These are phyloP conservation scores for Gelatoporia subvermispora DNA, from an alignment of 768 basidiomycete species.

Conservation along the genomic window DNA sequence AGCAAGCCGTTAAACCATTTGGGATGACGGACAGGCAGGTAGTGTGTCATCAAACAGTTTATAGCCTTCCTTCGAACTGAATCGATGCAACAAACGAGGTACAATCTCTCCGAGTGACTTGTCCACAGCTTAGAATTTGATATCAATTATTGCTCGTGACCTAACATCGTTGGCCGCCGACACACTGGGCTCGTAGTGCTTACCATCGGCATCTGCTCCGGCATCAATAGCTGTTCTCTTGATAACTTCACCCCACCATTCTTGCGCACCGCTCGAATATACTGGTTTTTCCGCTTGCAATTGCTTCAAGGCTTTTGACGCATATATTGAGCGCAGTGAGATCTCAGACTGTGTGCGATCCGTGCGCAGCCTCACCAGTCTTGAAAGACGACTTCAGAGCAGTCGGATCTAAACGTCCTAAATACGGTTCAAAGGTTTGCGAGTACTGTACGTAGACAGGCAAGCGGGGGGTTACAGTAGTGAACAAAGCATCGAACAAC, in stretches of 20 bases:
- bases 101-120: constrained; percentile 52
- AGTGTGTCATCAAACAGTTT: constrained; percentile 49
- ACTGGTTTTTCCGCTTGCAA: constrained; percentile 56
- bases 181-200: constrained; percentile 5
- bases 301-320: constrained; percentile 37
- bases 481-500: constrained; percentile 76
- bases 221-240: constrained; percentile 69
- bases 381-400: constrained; percentile 56
- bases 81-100: constrained; percentile 54
- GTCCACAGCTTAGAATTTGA: constrained; percentile 44
- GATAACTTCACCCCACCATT: constrained; percentile 82
- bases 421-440: constrained; percentile 58
- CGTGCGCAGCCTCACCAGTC: constrained; percentile 34
- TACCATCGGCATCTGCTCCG: constrained; percentile 58
- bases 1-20: not conserved
- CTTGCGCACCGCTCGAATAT: constrained; percentile 48
- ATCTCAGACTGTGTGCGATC: not conserved
- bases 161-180: too few relatives aligned
- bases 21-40: constrained; percentile 36
- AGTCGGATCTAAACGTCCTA: constrained; percentile 55
- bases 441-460: constrained; percentile 67
- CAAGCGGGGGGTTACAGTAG: constrained; percentile 62
- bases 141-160: constrained; percentile 2
- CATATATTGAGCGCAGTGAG: not conserved
- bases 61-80: constrained; percentile 71